Evolutionary conservation across 2,329 filamentous ascomycete species (phyloP), one percentile per base, ranked within the genome.

Genomic region (Hypoxylon sp.): DNA sequence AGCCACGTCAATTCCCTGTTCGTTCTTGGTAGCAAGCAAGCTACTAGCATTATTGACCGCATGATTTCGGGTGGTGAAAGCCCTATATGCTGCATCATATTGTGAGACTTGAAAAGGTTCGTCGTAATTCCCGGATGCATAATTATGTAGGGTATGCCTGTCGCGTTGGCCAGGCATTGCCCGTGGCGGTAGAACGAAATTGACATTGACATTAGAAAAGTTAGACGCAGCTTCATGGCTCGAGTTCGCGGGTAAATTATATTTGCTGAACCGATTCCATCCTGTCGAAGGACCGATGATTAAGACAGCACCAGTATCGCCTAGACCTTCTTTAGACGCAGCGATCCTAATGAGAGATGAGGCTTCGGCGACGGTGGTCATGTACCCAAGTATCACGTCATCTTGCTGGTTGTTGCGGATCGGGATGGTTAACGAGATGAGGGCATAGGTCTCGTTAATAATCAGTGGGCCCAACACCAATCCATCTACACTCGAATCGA

Each of bases 341-440:
- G 90, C 81, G 1, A 93, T 85, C 48, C 84, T 79, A n/a, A 89
- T 81, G 2, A 96, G 82, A 1, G 91, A 84, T 3, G 82, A 81
- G 1, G 90, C 90, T 61, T 92, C 87, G 60, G 92, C 86, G n/a
- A 97, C 83, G 1, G 95, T 82, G 0, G 93, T 97, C 82, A 97
- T 87, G 82, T 93, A 97, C 1, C 93, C 94, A 4, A 97, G 83
- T 0, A 95, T 87, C 68, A 91, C 89, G 2, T 81, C 81, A 45
- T 80, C 77, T 1, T 86, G 85, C 1, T 84, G 84, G 70, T 90
- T 91, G 76, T 91, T 89, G 65, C 92, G 86, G 58, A 98, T 88
- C 0, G 94, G 93, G 14, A 95, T 81, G 0, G 94, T 97, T 64
- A 97, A 83, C 2, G 94, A 97, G 11, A 97, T 78, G 10, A 98